Evolutionary conservation across 23 red algal species (phyloP), one percentile per base, ranked within the genome.

Genomic region (Gracilaria domingensis): DNA sequence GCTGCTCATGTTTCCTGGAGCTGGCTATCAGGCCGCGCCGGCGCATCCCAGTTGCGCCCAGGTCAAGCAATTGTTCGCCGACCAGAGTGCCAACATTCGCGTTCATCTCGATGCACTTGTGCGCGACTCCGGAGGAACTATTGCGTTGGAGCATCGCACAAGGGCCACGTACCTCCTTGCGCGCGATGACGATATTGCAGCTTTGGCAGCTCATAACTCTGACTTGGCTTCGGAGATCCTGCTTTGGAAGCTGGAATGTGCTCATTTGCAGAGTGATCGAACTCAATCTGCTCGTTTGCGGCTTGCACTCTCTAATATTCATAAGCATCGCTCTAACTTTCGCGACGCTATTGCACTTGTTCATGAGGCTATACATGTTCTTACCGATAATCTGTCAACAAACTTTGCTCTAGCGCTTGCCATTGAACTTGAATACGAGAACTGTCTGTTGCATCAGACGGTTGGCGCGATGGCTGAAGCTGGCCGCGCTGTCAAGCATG

Each of bases 71-170:
- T 33, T 90, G n/a, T 90, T 90, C 36, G 42, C 87, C 7, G 66
- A 37, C 28, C 32, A 90, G 23, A 64, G 71, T 28, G 58, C 54
- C 32, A 90, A 70, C 25, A 90, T 90, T 67, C 87, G 87, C 30
- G 53, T 60, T 34, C 87, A 90, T 60, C 77, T 90, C 79, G 87
- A 90, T 54, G 87, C 87, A 20, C 74, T 90, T 26, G 87, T 90
- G 25, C 71, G 87, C 20, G 87, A 90, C 42, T 60, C 66, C 40
- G 87, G 76, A 45, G 87, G 87, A 16, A 90, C 87, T 0, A 90
- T 66, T 71, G 87, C 87, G 33, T 30, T 90, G 35, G 87, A 90
- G 17, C 49, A 80, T 70, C 71, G 60, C 36, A 80, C 87, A 75
- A 35, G 76, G 61, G 57, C 87, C 30, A 69, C 71, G n/a, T 90